Evolutionary conservation across 176 grass and related monocot species (phyloP).

Genomic region (Aegilops speltoides): DNA sequence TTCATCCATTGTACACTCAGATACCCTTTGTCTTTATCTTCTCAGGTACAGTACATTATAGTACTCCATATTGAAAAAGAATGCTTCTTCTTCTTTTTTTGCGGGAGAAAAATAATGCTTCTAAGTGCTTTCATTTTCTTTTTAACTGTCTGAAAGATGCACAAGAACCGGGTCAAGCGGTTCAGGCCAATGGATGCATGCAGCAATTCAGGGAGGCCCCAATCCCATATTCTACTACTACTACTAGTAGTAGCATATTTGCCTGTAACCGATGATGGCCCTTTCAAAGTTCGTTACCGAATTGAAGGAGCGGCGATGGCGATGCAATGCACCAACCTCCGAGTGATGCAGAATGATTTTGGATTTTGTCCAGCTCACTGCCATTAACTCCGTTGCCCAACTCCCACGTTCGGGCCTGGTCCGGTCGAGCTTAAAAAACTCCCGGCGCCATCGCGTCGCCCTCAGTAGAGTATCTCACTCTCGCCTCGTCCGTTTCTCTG

Average conservation of each 20-base stretch:
- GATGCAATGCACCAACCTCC: constrained; percentile 34
- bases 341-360: constrained; percentile 20
- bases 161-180: no score
- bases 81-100: not conserved
- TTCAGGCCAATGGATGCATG: not conserved
- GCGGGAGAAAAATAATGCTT: no score
- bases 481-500: not conserved
- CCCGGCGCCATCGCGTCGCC: constrained; percentile 40
- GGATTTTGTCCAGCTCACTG: constrained; percentile 44
- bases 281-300: constrained; percentile 33
- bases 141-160: no score
- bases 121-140: no score
- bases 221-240: constrained; percentile 34
- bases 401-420: constrained; percentile 43
- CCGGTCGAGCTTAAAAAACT: constrained; percentile 25
- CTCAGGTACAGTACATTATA: no score
- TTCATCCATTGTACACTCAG: not conserved
- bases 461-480: constrained; percentile 13
- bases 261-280: constrained; percentile 19
- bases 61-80: not conserved
- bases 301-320: not conserved
- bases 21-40: no score
- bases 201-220: constrained; percentile 30
- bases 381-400: constrained; percentile 45
- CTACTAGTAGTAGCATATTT: constrained; percentile 9